Evolutionary conservation across 352 stramenopile genomes (phyloP).

Genomic region (Globisporangium cederbergense): DNA sequence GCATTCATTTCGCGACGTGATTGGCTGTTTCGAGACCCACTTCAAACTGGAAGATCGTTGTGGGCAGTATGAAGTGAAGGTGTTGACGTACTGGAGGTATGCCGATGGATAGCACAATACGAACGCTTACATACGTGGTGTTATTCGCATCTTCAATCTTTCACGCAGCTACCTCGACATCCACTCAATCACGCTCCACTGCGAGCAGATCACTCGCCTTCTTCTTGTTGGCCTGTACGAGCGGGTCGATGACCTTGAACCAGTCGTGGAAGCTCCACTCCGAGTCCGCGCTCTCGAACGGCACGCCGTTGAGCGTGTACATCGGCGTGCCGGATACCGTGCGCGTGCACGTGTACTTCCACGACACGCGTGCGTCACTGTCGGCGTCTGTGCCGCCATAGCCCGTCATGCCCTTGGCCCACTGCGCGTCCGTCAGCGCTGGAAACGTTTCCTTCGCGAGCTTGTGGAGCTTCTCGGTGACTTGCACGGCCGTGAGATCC

Average conservation of each 20-base stretch:
- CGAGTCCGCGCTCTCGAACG: conserved; percentile 39
- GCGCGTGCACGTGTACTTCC: conserved; percentile 82
- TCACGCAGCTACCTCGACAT: too few species aligned
- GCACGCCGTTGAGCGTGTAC: conserved; percentile 80
- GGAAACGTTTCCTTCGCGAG: conserved; percentile 75
- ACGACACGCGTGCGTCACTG: conserved; percentile 48
- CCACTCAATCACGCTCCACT: not conserved
- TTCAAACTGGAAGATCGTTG: conserved; percentile 1
- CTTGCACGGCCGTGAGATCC: conserved; percentile 63
- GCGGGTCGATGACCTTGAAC: conserved; percentile 46
- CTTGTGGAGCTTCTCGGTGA: conserved; percentile 48
- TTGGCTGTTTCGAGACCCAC: conserved; percentile 16
- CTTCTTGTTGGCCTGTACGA: conserved; percentile 29
- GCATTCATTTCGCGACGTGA: conserved; percentile 4
- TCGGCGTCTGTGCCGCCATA: conserved; percentile 73
- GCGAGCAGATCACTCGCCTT: not conserved
- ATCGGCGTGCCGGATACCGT: conserved; percentile 69
- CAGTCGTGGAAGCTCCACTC: conserved; percentile 51
- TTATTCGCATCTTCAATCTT: not conserved
- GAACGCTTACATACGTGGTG: not conserved
- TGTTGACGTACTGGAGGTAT: not conserved
- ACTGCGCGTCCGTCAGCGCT: conserved; percentile 53
- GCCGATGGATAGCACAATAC: not conserved
- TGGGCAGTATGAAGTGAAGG: too few species aligned
- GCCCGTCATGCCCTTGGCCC: conserved; percentile 67